Percentiles rank a stretch among this genome's conserved stretches.
Conservation (phyloP, 495 filamentous ascomycete genomes). For the Halenospora varia region DNA sequence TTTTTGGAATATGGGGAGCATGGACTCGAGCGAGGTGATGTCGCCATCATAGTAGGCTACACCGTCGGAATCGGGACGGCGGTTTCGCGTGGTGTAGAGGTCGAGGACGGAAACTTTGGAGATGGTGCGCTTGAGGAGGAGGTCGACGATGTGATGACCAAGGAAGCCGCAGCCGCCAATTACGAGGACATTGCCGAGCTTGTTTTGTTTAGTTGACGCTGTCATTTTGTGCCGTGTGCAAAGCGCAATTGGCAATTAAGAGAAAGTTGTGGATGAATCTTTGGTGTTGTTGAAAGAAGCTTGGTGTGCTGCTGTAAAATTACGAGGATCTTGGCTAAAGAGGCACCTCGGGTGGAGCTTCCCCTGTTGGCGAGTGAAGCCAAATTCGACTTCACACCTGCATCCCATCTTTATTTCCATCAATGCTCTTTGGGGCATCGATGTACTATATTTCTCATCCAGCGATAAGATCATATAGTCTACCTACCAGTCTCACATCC, state of each 20-base stretch:
- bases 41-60: conserved; percentile 82
- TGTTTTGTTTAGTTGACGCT: not conserved
- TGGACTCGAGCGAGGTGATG: conserved; percentile 67
- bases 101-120: conserved; percentile 79
- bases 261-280: not conserved
- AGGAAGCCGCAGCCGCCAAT: conserved; percentile 71
- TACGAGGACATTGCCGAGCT: conserved; percentile 56
- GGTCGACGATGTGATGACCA: conserved; percentile 62
- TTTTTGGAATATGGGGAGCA: conserved; percentile 62
- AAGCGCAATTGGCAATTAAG: not conserved
- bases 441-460: too few relatives aligned
- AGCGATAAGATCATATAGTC: too few relatives aligned
- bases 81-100: conserved; percentile 71
- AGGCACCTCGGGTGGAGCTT: too few relatives aligned
- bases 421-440: too few relatives aligned
- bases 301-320: too few relatives aligned
- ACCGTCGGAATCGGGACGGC: conserved; percentile 58
- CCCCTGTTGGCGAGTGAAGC: not conserved
- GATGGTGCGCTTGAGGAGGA: conserved; percentile 50
- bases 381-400: not conserved
- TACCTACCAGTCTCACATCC: too few relatives aligned
- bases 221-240: not conserved
- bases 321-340: too few relatives aligned
- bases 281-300: too few relatives aligned
- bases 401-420: too few relatives aligned